Base-by-base conservation (phyloP, 169 alveolate genomes). In the Besnoitia besnoiti region DNA sequence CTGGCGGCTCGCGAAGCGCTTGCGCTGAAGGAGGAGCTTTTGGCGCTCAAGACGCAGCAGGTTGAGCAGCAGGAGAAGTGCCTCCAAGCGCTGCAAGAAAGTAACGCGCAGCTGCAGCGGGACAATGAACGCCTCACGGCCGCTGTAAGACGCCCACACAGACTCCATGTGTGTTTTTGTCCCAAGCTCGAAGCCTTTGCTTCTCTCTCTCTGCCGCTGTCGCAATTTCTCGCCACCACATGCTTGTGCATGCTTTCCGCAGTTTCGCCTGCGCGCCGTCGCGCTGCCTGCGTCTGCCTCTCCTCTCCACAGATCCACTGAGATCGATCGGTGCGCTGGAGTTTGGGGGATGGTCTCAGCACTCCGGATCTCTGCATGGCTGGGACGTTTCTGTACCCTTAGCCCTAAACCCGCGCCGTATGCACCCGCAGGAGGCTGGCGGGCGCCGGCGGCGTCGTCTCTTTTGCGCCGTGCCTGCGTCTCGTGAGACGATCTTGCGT, bases 21-120 rank as follows among this genome's bases (percentile, higher is more conserved):
- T 37, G 80, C 80, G 44, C 80, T 67, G 39, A 67, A 67, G 80
- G 80, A 67, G 80, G 80, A 67, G 80, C 80, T 67, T 5, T 42
- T 67, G 39, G 46, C 8, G 80, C 44, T 67, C 47, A 67, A 67
- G 42, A 35, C 44, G 42, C 80, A 67, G 80, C 80, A 67, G 12
- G 46, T 67, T 0, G 46, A 67, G 12, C 14, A 67, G n/a, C 80
- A 67, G n/a, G 80, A 67, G n/a, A 67, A 67, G 44, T 67, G 80
- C 80, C 8, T 67, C 44, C 8, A 67, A 35, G 80, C n/a, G 30
- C 44, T 67, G 46, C 39, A 30, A 30, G 42, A 35, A 5, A 67
- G 80, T 42, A 35, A 30, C 44, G 42, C 2, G 44, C 47, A 67
- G 44, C 80, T 67, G 14, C 80, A 67, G n/a, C 80, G 40, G 44